Conservation (phyloP, 2,329 filamentous ascomycete genomes). For the Pseudogymnoascus sp. region DNA sequence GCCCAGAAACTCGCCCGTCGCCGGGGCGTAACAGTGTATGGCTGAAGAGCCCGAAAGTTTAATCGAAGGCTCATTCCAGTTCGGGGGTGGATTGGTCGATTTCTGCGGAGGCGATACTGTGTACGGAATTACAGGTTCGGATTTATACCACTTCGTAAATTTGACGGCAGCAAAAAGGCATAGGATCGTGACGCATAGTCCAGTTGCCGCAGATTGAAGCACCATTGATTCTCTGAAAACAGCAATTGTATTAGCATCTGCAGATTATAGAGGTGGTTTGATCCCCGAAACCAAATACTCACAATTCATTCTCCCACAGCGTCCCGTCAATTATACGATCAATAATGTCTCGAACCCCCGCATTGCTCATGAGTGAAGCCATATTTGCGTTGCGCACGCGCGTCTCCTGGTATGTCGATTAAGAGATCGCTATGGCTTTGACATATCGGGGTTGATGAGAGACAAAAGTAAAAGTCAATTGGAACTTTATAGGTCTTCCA, state of each 20-base stretch:
- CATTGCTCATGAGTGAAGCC: background rate
- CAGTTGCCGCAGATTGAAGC: background rate
- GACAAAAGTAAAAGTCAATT: background rate
- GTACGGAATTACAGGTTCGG: slow-evolving; percentile 44
- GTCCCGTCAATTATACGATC: background rate
- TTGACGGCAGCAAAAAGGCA: slow-evolving; percentile 20
- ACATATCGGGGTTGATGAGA: background rate
- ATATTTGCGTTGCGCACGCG: background rate
- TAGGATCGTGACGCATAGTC: slow-evolving; percentile 2
- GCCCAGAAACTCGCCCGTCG: slow-evolving; percentile 78
- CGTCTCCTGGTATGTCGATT: background rate
- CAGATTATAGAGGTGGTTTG: background rate
- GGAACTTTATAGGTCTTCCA: background rate
- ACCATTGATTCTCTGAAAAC: background rate
- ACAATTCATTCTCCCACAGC: slow-evolving; percentile 6
- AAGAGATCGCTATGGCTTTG: background rate
- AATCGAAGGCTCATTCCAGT: slow-evolving; percentile 14
- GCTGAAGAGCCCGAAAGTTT: slow-evolving; percentile 55
- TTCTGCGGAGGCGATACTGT: slow-evolving; percentile 51
- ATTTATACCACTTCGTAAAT: slow-evolving; percentile 18
- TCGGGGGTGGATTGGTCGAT: slow-evolving; percentile 32
- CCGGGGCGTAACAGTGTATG: slow-evolving; percentile 82
- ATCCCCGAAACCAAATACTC: background rate
- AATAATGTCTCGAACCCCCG: background rate
- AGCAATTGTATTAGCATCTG: background rate